Conservation (phyloP, 108 stramenopile species). For the Aurantiochytrium sp. region DNA sequence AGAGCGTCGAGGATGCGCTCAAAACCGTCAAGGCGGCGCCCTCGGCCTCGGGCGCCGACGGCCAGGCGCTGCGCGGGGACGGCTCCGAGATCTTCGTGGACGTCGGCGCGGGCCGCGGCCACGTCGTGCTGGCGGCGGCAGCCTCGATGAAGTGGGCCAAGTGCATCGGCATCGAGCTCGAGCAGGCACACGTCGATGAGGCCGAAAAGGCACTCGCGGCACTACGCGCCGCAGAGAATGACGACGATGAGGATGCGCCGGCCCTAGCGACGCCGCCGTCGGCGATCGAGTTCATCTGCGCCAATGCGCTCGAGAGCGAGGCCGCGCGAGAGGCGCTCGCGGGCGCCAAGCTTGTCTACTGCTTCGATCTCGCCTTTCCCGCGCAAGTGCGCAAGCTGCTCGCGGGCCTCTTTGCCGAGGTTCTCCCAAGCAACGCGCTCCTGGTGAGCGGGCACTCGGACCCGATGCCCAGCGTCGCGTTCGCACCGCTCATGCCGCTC, state of each 20-base stretch:
- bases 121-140: not conserved
- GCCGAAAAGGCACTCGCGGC: not conserved
- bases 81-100: conserved; percentile 27
- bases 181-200: not conserved
- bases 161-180: not conserved
- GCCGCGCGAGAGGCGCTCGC: not conserved
- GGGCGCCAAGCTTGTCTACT: conserved; percentile 1
- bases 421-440: not conserved
- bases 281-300: conserved; percentile 2
- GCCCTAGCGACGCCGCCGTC: not conserved
- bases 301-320: not conserved
- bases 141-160: not conserved
- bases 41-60: not conserved
- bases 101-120: not conserved
- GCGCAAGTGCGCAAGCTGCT: not conserved
- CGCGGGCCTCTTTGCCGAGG: not conserved
- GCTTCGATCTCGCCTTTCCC: conserved; percentile 10
- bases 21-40: not conserved
- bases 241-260: not conserved
- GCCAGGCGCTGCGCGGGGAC: not conserved
- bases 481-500: not conserved
- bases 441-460: not conserved
- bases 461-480: not conserved
- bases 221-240: not conserved
- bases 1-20: not conserved